Percentiles rank a stretch among this genome's conserved stretches.
Evolutionary conservation across 164 flowering plant species (phyloP).

Genomic region (Magnolia officinalis): DNA sequence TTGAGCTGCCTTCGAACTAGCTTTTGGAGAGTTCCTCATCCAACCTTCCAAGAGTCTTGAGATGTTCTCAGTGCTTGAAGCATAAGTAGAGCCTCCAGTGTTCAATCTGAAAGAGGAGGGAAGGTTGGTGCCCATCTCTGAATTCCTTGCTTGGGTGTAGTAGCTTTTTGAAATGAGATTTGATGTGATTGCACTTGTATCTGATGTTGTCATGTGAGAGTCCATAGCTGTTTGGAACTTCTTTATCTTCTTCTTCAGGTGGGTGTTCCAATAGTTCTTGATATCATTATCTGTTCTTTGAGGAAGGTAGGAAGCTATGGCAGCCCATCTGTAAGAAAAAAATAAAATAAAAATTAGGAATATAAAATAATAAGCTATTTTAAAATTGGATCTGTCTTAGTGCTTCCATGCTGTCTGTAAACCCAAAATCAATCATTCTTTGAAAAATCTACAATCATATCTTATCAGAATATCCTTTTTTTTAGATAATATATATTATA

Average conservation of each 20-base stretch:
- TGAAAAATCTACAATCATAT: too few species aligned
- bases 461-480: too few species aligned
- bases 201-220: background rate
- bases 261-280: constrained; percentile 96
- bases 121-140: constrained; percentile 1
- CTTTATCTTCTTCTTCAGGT: constrained; percentile 82
- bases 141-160: constrained; percentile 13
- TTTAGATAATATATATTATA: too few species aligned
- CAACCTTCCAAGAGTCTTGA: constrained; percentile 83
- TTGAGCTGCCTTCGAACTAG: background rate
- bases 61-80: constrained; percentile 86
- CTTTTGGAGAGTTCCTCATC: constrained; percentile 69
- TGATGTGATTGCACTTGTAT: constrained; percentile 18
- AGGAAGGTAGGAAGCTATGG: constrained; percentile 92
- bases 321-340: constrained; percentile 68
- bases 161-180: constrained; percentile 20
- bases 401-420: background rate
- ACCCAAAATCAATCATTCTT: too few species aligned
- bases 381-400: background rate
- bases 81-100: constrained; percentile 41
- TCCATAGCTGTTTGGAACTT: constrained; percentile 48
- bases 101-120: constrained; percentile 13
- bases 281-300: constrained; percentile 92
- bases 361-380: background rate
- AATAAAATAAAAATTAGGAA: background rate